Conservation (phyloP, 129 eudicot species). For the Flaveria linearis region DNA sequence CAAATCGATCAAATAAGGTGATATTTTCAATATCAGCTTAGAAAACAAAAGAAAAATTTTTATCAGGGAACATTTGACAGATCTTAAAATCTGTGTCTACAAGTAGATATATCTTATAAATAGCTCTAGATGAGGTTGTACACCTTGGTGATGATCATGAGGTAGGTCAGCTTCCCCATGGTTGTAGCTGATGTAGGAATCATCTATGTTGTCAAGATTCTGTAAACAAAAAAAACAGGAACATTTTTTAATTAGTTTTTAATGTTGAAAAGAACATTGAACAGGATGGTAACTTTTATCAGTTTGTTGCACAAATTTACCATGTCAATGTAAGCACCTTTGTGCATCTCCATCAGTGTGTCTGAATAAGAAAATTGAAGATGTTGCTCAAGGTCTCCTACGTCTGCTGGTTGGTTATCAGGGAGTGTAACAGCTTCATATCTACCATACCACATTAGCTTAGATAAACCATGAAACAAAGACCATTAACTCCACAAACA, state of each 20-base stretch:
- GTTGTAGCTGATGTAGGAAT: constrained; percentile 47
- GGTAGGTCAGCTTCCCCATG: constrained; percentile 46
- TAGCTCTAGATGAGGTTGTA: not conserved
- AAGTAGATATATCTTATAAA: not conserved
- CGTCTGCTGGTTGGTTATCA: constrained; percentile 51
- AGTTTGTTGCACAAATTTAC: constrained; percentile 38
- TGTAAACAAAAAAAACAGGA: constrained; percentile 29
- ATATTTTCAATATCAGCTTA: constrained; percentile 78
- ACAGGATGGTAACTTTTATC: not conserved
- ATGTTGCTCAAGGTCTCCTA: constrained; percentile 64
- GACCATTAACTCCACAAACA: not conserved
- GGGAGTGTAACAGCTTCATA: constrained; percentile 75
- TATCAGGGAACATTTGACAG: constrained; percentile 22
- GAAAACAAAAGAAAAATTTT: not conserved
- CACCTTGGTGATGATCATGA: constrained; percentile 83
- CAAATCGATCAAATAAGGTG: constrained; percentile 65
- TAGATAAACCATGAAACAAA: constrained; percentile 6
- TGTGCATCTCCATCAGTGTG: constrained; percentile 57
- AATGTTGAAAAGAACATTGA: not conserved
- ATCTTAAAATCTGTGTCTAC: not conserved
- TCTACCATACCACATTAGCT: constrained; percentile 38
- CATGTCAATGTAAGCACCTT: constrained; percentile 66
- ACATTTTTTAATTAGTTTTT: not conserved
- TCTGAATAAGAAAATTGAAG: constrained; percentile 45
- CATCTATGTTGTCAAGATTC: constrained; percentile 78